Percentiles rank a stretch among this genome's conserved stretches.
Evolutionary conservation across 192 early-diverging fungal species (phyloP).

Genomic region (Coemansia sp.): DNA sequence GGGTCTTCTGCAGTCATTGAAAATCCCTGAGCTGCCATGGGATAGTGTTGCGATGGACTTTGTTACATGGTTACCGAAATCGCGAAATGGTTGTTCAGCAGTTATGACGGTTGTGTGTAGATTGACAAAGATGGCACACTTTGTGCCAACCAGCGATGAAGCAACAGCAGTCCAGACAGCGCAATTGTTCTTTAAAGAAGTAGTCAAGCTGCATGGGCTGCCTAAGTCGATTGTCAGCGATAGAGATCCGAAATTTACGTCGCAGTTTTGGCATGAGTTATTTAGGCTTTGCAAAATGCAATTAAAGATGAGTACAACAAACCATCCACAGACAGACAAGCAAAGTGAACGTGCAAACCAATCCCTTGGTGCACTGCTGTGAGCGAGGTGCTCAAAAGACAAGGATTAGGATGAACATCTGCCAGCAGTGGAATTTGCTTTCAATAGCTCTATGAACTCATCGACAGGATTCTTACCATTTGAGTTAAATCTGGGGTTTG

Average conservation of each 20-base stretch:
- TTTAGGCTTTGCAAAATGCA: not conserved
- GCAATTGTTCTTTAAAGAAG: not conserved
- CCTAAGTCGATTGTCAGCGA: slow-evolving; percentile 2
- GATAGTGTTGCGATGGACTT: slow-evolving; percentile 6
- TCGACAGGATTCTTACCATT: slow-evolving; percentile 5
- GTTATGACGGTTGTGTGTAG: slow-evolving; percentile 2
- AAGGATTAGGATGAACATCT: slow-evolving; percentile 5
- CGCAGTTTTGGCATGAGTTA: slow-evolving; percentile 1
- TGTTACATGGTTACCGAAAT: not conserved
- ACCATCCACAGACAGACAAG: slow-evolving; percentile 8
- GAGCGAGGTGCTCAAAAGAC: not conserved
- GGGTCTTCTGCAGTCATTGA: slow-evolving; percentile 2
- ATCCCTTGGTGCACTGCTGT: slow-evolving; percentile 1
- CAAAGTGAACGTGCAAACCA: slow-evolving; percentile 11
- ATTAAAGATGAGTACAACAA: slow-evolving; percentile 1
- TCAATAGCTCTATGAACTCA: not conserved
- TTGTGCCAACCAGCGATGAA: not conserved
- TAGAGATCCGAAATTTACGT: slow-evolving; percentile 7
- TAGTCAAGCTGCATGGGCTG: not conserved
- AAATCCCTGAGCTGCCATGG: not conserved
- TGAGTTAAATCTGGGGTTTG: slow-evolving; percentile 6
- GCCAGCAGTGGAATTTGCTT: slow-evolving; percentile 2
- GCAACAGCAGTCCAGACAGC: slow-evolving; percentile 2
- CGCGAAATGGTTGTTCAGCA: not conserved
- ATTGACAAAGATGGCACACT: slow-evolving; percentile 12